Evolutionary conservation across 139 green algal species (phyloP), one percentile per base, ranked within the genome.

Genomic region (Micractinium sp.): DNA sequence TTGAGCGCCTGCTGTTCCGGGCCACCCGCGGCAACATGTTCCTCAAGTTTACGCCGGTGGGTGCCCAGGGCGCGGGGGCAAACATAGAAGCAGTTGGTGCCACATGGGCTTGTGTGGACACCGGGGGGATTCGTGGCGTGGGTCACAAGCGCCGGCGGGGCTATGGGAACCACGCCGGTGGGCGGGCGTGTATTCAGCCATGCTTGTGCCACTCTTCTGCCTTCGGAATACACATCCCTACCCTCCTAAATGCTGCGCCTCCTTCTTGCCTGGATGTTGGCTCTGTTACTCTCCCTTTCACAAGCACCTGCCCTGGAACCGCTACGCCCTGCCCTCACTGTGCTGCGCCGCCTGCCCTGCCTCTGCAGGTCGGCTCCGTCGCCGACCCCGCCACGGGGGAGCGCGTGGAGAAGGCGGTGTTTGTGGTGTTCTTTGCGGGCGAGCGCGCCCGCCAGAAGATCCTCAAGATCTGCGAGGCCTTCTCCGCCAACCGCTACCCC

Each of bases 21-120:
- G 97, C 98, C 63, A 99, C 98, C 2, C 95, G 98, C n/a, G 98
- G 98, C 85, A 99, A 99, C 94, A 97, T 99, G 95, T 99, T 97
- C 91, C 94, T 99, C 63, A 95, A 96, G 85, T 87, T 91, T 75
- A 92, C 93, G 20, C n/a, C 87, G 29, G 91, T 99, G 63, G 94
- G 95, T 63, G 29, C 47, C 16, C 13, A 25, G n/a, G 3, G 75
- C 29, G 14, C 12, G 19, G 75, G n/a, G n/a, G n/a, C n/a, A n/a
- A n/a, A n/a, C n/a, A n/a, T n/a, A n/a, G n/a, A n/a, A n/a, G n/a
- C n/a, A n/a, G n/a, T 27, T 25, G 47, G 5, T 47, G 41, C 18
- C 13, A 23, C 1, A 9, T 79, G 36, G 18, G 35, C 18, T 23
- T 81, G 36, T 7, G 0, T 81, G 63, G 7, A 29, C 63, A 71